Conservation (phyloP, 345 rosid genomes). For the Salix dunnii region DNA sequence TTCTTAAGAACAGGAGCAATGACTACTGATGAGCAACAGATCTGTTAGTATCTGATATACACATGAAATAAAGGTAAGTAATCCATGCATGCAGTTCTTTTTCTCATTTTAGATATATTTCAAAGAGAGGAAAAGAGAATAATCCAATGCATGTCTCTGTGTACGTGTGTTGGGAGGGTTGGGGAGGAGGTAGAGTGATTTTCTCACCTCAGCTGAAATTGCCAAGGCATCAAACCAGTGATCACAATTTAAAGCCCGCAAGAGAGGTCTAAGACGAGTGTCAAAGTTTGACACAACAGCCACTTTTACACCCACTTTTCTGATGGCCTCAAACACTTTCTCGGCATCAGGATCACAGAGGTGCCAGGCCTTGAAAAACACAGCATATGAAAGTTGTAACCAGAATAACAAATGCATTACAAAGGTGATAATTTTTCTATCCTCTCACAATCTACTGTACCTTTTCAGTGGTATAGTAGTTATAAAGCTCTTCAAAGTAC, state of each 20-base stretch:
- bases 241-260: slow-evolving; percentile 79
- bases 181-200: neutral
- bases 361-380: slow-evolving; percentile 81
- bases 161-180: neutral
- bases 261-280: slow-evolving; percentile 81
- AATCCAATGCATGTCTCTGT: neutral
- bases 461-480: slow-evolving; percentile 78
- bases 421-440: neutral
- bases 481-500: slow-evolving; percentile 90
- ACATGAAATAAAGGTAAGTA: neutral
- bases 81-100: neutral
- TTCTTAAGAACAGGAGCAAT: neutral
- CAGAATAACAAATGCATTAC: neutral
- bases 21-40: neutral
- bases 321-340: slow-evolving; percentile 77
- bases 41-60: neutral
- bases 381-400: neutral
- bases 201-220: slow-evolving; percentile 89
- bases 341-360: slow-evolving; percentile 89
- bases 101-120: neutral
- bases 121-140: slow-evolving; percentile 3
- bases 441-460: slow-evolving; percentile 25
- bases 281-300: slow-evolving; percentile 96
- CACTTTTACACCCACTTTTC: slow-evolving; percentile 71
- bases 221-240: slow-evolving; percentile 97